phyloP scores from a whole-genome alignment of 2,329 filamentous ascomycete species.

The Pyricularia pennisetigena region DNA sequence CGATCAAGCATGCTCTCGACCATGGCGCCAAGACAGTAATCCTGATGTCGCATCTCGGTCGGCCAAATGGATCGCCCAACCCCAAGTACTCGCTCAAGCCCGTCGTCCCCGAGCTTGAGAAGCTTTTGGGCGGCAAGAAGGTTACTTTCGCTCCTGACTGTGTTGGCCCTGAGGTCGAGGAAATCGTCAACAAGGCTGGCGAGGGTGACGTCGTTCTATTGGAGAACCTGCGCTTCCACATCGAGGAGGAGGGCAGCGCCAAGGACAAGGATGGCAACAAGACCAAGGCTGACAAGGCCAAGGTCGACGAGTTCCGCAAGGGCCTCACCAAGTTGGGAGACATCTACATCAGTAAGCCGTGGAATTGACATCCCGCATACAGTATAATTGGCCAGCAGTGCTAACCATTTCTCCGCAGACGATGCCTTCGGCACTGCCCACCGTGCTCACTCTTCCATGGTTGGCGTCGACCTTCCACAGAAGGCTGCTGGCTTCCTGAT shows the following conservation, averaged over 20 bases:
- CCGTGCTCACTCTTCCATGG: conserved; percentile 98
- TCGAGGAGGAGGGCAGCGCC: conserved; percentile 93
- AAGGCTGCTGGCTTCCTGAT: conserved; percentile 97
- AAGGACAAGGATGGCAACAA: conserved; percentile 96
- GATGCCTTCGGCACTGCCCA: conserved; percentile 98
- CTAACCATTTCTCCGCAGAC: conserved; percentile 40
- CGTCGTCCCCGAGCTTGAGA: conserved; percentile 84
- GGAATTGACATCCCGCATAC: neutral
- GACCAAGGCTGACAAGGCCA: conserved; percentile 90
- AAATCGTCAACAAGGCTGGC: conserved; percentile 72
- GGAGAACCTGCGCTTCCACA: conserved; percentile 97
- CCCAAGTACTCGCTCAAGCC: conserved; percentile 92
- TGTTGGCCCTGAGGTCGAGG: conserved; percentile 84
- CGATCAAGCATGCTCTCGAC: conserved; percentile 89
- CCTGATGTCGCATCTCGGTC: conserved; percentile 97
- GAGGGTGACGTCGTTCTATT: conserved; percentile 80
- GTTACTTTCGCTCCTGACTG: conserved; percentile 87
- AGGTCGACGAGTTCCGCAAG: conserved; percentile 91
- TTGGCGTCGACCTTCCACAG: conserved; percentile 88
- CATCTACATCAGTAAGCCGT: conserved; percentile 79
- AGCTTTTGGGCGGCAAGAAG: conserved; percentile 66
- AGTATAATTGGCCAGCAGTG: neutral
- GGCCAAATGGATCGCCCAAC: conserved; percentile 83
- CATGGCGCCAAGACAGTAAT: conserved; percentile 86
- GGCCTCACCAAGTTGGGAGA: conserved; percentile 90